A percentile compares a stretch with the other conserved stretches of the same genome.
Conservation (phyloP, 192 early-diverging fungal genomes). For the Oehlia diaphana region DNA sequence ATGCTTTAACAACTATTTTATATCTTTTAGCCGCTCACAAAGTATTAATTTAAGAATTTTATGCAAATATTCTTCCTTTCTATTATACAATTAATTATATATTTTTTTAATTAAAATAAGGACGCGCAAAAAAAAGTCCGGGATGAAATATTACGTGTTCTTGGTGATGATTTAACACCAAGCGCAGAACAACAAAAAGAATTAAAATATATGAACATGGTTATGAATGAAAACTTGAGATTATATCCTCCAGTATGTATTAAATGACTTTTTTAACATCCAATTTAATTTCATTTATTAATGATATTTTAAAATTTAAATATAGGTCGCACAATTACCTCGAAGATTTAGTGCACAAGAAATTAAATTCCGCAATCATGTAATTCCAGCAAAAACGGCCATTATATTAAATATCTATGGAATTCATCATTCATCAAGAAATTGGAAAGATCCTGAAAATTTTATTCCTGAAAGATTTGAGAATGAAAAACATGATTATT, state of each 20-base stretch:
- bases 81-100: background rate
- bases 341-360: background rate
- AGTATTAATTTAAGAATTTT: background rate
- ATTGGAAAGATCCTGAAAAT: background rate
- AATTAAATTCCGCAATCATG: background rate
- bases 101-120: background rate
- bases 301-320: background rate
- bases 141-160: background rate
- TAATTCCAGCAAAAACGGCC: background rate
- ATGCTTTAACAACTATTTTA: background rate
- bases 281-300: too few relatives aligned
- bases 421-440: background rate
- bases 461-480: background rate
- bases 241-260: background rate
- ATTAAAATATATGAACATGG: slow-evolving; percentile 1
- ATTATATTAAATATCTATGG: background rate
- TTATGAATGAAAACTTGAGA: background rate
- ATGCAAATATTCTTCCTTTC: background rate
- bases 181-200: background rate
- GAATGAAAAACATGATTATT: background rate
- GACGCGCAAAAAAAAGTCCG: background rate
- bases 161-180: background rate
- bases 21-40: slow-evolving; percentile 6
- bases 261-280: too few relatives aligned
- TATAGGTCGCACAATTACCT: background rate